Evolutionary conservation across 495 filamentous ascomycete genomes (phyloP), one percentile per base, ranked within the genome.

Genomic region (Astrothelium macrocarpum): DNA sequence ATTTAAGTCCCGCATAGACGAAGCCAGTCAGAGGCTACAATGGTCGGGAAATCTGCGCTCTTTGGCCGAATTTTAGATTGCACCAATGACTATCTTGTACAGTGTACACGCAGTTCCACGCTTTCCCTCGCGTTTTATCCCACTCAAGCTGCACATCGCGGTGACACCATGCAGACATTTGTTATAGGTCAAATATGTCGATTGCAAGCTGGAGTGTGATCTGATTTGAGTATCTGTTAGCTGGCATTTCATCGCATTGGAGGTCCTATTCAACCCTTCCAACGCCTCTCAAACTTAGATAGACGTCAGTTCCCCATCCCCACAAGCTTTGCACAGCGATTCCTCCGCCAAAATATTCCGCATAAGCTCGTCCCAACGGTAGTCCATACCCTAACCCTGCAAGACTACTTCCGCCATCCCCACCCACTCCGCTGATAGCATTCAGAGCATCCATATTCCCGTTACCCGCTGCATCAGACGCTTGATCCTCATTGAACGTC

Each of bases 271-370:
- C 70, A 46, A 75, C 59, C 62, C 61, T 73, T 2, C 90, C 91
- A 42, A 98, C 87, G 12, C 94, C 94, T 72, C 90, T 89, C 68
- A 98, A 71, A 46, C 82, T 87, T 63, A 92, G 66, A 73, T 91
- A 92, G 16, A 92, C 89, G 79, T 92, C 84, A 61, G 87, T 86
- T 2, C 94, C 94, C 94, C 94, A 98, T 16, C 94, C 94, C 80
- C 88, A 96, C 36, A 97, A 72, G 70, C 90, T 96, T 80, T 97
- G 94, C 63, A 98, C 86, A 9, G 84, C 84, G 66, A 98, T 91
- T n/a, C 93, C 90, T 1, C 94, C 94, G 1, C 94, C 94, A 79
- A 98, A 98, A 71, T 97, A 97, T 77, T 98, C 92, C 0, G 94
- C 94, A 76, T 98, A 98, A 0, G 94, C 93, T 67, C 94, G 82